Evolutionary conservation across 2,329 filamentous ascomycete species (phyloP), one percentile per base, ranked within the genome.

Genomic region (Penicillium digitatum): DNA sequence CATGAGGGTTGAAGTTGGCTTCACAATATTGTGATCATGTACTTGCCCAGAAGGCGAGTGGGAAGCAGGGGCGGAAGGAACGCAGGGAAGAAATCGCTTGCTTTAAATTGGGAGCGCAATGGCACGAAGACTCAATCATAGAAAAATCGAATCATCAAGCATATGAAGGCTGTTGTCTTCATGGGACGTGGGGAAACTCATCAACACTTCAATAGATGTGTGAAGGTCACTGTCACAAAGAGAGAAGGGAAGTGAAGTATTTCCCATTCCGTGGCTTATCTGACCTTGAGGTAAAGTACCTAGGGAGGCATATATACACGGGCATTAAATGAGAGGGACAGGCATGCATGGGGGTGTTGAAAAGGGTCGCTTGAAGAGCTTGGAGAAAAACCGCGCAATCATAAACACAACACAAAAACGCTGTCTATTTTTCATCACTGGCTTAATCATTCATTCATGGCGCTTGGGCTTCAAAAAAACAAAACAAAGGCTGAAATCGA

Each of bases 361-460:
- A 35, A 46, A 12, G 29, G 20, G 32, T 56, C 49, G 50, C 54
- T 56, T 42, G 48, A 48, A 38, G 44, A 46, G 48, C 48, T 43
- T 44, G 48, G 48, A 48, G 43, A 40, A 50, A 55, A 49, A 57
- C 48, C 18, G 48, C 18, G 47, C 52, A 62, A 62, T 54, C 57
- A 56, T 59, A 60, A 49, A 53, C 53, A 53, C 48, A 53, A 56
- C 39, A 50, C 16, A 31, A 18, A 46, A 65, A 69, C 60, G 62
- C 65, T 66, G 62, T 69, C 67, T 70, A 69, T 69, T 63, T 62
- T 62, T 69, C 62, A 60, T 67, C 58, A 64, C 60, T 59, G 54
- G 60, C 61, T 62, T 51, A 52, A 59, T 67, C 63, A 57, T 66
- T 63, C 57, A 59, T 62, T 57, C 57, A 57, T 55, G 34, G 54